Evolutionary conservation across 139 green algal genomes (phyloP).

Genomic region (Chlamydomonas eustigma): DNA sequence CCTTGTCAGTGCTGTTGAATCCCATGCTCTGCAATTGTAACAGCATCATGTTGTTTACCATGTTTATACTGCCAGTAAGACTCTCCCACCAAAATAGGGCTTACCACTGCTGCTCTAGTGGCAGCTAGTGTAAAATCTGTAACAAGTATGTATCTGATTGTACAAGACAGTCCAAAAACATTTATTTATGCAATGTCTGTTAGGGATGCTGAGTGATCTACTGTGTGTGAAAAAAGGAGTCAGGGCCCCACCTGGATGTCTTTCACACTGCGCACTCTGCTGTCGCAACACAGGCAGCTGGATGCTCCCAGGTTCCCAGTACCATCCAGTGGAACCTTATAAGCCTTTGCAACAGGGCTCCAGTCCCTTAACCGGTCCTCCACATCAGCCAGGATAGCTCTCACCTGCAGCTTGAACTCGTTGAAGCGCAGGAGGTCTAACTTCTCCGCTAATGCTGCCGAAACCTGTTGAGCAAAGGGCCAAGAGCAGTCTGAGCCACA

Average conservation of each 20-base stretch:
- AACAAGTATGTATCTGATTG: too few relatives aligned
- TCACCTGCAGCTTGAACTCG: conserved; percentile 46
- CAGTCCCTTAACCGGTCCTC: conserved; percentile 40
- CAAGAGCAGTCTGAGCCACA: too few relatives aligned
- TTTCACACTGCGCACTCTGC: conserved; percentile 30
- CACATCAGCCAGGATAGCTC: conserved; percentile 38
- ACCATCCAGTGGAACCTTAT: conserved; percentile 32
- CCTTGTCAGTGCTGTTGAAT: conserved; percentile 24
- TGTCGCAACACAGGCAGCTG: conserved; percentile 43
- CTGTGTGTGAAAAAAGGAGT: too few relatives aligned
- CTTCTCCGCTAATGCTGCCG: conserved; percentile 38
- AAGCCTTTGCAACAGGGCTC: conserved; percentile 26
- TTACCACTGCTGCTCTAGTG: too few relatives aligned
- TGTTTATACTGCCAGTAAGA: too few relatives aligned
- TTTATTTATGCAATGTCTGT: too few relatives aligned
- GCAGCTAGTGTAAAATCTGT: too few relatives aligned
- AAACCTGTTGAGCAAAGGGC: conserved; percentile 22
- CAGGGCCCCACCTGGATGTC: conserved; percentile 28
- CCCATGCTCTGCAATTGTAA: conserved; percentile 30
- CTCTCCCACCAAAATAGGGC: too few relatives aligned
- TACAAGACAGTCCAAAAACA: too few relatives aligned
- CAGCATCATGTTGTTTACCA: too few relatives aligned
- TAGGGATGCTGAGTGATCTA: too few relatives aligned
- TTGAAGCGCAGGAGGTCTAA: conserved; percentile 36
- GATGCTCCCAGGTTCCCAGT: conserved; percentile 16